phyloP scores from a whole-genome alignment of 2,329 filamentous ascomycete species.

The Verticillium nubilum region DNA sequence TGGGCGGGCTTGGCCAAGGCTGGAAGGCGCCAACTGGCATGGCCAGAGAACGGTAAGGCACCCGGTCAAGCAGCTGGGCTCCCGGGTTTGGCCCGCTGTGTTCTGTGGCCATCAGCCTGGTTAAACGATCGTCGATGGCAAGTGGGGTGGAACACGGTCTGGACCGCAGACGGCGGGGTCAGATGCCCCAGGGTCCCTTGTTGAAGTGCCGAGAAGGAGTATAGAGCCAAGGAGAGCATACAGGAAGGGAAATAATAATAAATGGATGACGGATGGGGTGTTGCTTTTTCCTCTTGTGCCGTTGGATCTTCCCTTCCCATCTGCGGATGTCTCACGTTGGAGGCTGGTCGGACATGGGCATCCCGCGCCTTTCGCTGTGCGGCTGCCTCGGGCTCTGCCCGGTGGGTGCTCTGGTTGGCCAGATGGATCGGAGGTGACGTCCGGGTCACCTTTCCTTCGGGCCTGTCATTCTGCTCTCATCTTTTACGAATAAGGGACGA shows the following conservation, averaged over 20 bases:
- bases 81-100: too few relatives aligned
- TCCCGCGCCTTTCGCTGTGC: neutral
- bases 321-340: neutral
- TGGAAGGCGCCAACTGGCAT: too few relatives aligned
- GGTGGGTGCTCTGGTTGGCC: neutral
- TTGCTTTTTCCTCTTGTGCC: neutral
- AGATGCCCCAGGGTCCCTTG: neutral
- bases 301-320: neutral
- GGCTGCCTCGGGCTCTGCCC: neutral
- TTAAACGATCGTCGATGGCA: neutral
- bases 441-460: too few relatives aligned
- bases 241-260: neutral
- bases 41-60: too few relatives aligned
- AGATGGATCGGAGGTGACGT: neutral
- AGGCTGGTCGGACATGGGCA: neutral
- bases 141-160: neutral
- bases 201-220: neutral
- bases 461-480: neutral
- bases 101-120: neutral
- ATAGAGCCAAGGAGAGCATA: too few relatives aligned
- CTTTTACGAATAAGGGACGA: neutral
- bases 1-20: too few relatives aligned
- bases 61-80: too few relatives aligned
- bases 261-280: neutral
- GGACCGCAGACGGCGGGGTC: neutral